phyloP scores from a whole-genome alignment of 345 rosid genomes.

The Sapria himalayana region DNA sequence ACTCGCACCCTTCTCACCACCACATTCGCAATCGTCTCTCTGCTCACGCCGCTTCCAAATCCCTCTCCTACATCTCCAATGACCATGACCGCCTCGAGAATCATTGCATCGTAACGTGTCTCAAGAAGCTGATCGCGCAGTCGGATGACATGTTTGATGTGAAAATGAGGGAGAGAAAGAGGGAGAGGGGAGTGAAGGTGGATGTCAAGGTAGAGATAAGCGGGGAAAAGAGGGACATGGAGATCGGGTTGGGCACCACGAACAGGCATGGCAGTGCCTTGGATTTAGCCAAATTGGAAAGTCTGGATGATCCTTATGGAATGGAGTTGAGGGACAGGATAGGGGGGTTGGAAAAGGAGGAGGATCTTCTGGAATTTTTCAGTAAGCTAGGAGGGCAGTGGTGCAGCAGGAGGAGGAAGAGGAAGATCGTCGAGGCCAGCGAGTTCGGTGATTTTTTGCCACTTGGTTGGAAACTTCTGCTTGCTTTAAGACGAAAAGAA shows the following conservation, averaged over 20 bases:
- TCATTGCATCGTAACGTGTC: constrained; percentile 23
- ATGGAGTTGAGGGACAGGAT: constrained; percentile 41
- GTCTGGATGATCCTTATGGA: constrained; percentile 30
- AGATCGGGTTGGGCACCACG: constrained; percentile 18
- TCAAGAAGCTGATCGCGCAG: constrained; percentile 12
- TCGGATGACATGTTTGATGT: background rate
- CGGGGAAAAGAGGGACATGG: constrained; percentile 15
- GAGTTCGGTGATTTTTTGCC: constrained; percentile 39
- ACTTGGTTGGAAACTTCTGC: constrained; percentile 50
- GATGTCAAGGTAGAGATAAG: constrained; percentile 9
- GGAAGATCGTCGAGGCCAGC: constrained; percentile 57
- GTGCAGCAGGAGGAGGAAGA: constrained; percentile 68
- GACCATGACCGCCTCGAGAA: constrained; percentile 28
- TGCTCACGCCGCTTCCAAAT: constrained; percentile 18
- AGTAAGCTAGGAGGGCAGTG: constrained; percentile 44
- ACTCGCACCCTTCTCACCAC: constrained; percentile 29
- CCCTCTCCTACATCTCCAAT: constrained; percentile 7
- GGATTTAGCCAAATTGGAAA: constrained; percentile 21
- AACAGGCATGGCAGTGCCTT: constrained; percentile 28
- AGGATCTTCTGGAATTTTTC: constrained; percentile 34
- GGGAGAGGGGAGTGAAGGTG: constrained; percentile 31
- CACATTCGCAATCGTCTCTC: constrained; percentile 46
- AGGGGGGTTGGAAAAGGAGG: constrained; percentile 31
- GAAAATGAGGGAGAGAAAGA: constrained; percentile 31
- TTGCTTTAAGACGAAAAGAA: constrained; percentile 49